phyloP scores from a whole-genome alignment of 768 basidiomycete species.

The Mrakia gelida region DNA sequence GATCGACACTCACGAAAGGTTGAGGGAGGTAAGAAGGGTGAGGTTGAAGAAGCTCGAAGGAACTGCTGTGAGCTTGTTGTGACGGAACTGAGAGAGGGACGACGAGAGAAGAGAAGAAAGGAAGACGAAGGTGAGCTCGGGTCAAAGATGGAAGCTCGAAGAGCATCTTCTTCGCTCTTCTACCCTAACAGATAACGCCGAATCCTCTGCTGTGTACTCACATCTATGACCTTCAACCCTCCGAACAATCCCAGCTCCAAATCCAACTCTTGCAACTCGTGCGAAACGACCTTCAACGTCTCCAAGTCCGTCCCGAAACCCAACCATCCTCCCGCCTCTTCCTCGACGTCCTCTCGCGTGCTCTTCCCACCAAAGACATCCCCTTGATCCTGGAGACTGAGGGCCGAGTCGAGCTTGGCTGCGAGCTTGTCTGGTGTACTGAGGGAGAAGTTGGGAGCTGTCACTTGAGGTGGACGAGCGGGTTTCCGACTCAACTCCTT shows the following conservation, averaged over 20 bases:
- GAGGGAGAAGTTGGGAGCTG: background rate
- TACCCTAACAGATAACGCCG: background rate
- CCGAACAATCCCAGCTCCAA: constrained; percentile 31
- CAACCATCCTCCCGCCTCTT: constrained; percentile 38
- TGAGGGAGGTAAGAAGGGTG: constrained; percentile 18
- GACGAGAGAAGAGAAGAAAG: background rate
- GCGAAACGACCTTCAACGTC: constrained; percentile 25
- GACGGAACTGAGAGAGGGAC: constrained; percentile 17
- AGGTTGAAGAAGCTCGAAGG: constrained; percentile 26
- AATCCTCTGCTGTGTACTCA: background rate
- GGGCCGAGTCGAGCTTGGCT: background rate
- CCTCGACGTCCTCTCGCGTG: constrained; percentile 38
- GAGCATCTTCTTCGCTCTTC: background rate
- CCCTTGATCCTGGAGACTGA: background rate
- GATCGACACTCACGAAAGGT: constrained; percentile 21
- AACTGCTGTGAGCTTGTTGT: constrained; percentile 19
- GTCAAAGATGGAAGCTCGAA: too few relatives aligned
- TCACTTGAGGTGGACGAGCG: background rate
- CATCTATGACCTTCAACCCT: constrained; percentile 28
- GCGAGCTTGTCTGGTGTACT: background rate
- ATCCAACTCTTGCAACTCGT: constrained; percentile 24
- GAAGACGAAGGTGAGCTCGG: background rate
- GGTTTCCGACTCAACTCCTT: constrained; percentile 28
- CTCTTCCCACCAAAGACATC: constrained; percentile 36
- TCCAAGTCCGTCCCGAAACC: constrained; percentile 28